Percentiles rank a stretch among this genome's conserved stretches.
Conservation (phyloP, 2,329 filamentous ascomycete genomes). For the Talaromyces marneffei region DNA sequence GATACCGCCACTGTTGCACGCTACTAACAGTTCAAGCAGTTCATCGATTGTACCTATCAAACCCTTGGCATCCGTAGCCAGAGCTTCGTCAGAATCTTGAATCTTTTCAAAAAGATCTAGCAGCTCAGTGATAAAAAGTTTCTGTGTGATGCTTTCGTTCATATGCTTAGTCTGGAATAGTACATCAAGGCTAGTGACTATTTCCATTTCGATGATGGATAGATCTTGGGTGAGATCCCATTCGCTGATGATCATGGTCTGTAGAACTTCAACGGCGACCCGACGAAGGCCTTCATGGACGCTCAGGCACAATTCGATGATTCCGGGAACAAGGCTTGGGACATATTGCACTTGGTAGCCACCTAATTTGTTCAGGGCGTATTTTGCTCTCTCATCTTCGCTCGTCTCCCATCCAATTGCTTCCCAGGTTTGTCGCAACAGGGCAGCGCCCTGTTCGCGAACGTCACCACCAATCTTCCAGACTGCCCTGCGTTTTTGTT, state of each 20-base stretch:
- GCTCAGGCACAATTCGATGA: constrained; percentile 89
- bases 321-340: constrained; percentile 80
- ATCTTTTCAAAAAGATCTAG: constrained; percentile 72
- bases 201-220: constrained; percentile 85
- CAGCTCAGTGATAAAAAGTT: constrained; percentile 83
- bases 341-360: constrained; percentile 99
- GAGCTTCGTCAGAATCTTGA: constrained; percentile 61
- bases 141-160: constrained; percentile 84
- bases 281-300: constrained; percentile 85
- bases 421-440: constrained; percentile 83
- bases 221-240: constrained; percentile 94
- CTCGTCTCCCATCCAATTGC: constrained; percentile 94
- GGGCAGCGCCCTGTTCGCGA: constrained; percentile 79
- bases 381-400: constrained; percentile 68
- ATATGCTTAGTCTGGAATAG: constrained; percentile 85
- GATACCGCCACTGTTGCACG: constrained; percentile 69
- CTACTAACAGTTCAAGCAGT: constrained; percentile 82
- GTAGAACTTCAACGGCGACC: constrained; percentile 87
- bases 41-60: constrained; percentile 83
- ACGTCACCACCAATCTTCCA: constrained; percentile 99
- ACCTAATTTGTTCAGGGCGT: constrained; percentile 76
- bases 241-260: constrained; percentile 98
- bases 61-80: constrained; percentile 70
- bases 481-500: constrained; percentile 90
- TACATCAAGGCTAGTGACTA: constrained; percentile 86